Base-by-base conservation (phyloP, 2,329 filamentous ascomycete genomes). In the Aureobasidium leucospermi region DNA sequence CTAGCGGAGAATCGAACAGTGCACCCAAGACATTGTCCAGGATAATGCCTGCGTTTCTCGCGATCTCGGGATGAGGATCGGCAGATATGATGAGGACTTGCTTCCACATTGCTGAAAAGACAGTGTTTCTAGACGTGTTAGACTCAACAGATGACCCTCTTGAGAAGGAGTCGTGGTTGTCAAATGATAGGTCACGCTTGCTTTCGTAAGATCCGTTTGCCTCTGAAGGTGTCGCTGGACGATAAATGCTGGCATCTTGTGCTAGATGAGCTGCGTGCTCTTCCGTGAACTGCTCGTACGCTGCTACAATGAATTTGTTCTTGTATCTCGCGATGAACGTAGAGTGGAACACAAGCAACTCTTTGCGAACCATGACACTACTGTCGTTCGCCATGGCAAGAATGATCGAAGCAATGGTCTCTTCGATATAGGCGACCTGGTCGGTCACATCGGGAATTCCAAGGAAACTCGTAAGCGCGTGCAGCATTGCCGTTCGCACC, bases 51-150 rank as follows among this genome's bases (percentile, higher is more conserved):
- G 91, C 93, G 70, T 94, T 89, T 64, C 87, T 83, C 63, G 95
- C 89, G 36, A 97, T 89, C 69, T 97, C 93, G 1, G 93, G 91
- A 69, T 96, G 92, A 42, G 94, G 93, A 69, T 99, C 94, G 16
- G 96, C 90, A 46, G 90, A 93, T 72, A 97, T 81, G 63, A 96
- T 89, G 61, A 96, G 78, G 45, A 95, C 81, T 68, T 96, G 89
- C 71, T 96, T 94, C 94, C 94, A 99, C 63, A 95, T 88, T 1
- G 92, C 89, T 32, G 92, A 88, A 71, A 95, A 96, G 16, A 96
- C 89, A 0, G 91, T 96, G 69, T 96, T 94, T 64, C 89, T 86
- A 11, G 92, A 90, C 10, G 47, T 19, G 13, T 39, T 29, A 8
- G 58, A 59, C 10, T 59, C 58, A 13, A 58, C 43, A 9, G 43